Percentiles rank a stretch among this genome's conserved stretches.
These are phyloP conservation scores for Penicillium crystallinum DNA, from an alignment of 495 filamentous ascomycete genomes.

Conservation along the genomic window DNA sequence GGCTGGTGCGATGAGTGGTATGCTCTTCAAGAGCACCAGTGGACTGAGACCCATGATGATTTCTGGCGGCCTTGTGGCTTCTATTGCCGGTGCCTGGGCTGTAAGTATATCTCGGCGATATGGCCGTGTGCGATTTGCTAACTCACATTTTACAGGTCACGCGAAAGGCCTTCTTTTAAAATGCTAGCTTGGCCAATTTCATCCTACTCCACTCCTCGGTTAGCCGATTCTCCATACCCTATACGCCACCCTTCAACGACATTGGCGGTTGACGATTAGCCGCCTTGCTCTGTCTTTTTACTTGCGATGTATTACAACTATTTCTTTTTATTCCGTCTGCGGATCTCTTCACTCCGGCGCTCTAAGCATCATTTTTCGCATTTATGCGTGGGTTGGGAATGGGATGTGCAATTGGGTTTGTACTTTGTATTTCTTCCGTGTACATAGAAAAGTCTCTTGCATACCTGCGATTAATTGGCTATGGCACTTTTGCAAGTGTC, in stretches of 20 bases:
- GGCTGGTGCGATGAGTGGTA: slow-evolving; percentile 81
- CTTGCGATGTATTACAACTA: slow-evolving; percentile 43
- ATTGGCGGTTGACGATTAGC: slow-evolving; percentile 25
- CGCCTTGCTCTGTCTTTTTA: slow-evolving; percentile 23
- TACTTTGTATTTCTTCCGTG: slow-evolving; percentile 34
- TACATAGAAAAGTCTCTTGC: slow-evolving; percentile 46
- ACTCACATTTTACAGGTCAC: slow-evolving; percentile 43
- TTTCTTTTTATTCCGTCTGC: slow-evolving; percentile 22
- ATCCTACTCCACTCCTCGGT: slow-evolving; percentile 14
- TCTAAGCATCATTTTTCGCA: slow-evolving; percentile 44
- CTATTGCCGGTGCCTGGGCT: slow-evolving; percentile 80
- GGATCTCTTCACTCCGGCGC: slow-evolving; percentile 48
- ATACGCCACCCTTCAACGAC: slow-evolving; percentile 28
- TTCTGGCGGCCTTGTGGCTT: slow-evolving; percentile 79
- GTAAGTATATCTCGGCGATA: slow-evolving; percentile 48
- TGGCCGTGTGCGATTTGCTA: slow-evolving; percentile 20
- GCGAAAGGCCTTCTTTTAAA: slow-evolving; percentile 53
- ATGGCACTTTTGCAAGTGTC: slow-evolving; percentile 22
- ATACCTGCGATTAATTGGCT: slow-evolving; percentile 33
- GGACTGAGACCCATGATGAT: slow-evolving; percentile 89
- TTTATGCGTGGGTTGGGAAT: slow-evolving; percentile 43
- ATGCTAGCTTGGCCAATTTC: slow-evolving; percentile 13
- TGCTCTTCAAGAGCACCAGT: slow-evolving; percentile 92
- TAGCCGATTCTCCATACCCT: slow-evolving; percentile 27
- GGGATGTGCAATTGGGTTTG: slow-evolving; percentile 45